phyloP scores from a whole-genome alignment of 345 rosid species.

The Schrenkiella parvula region DNA sequence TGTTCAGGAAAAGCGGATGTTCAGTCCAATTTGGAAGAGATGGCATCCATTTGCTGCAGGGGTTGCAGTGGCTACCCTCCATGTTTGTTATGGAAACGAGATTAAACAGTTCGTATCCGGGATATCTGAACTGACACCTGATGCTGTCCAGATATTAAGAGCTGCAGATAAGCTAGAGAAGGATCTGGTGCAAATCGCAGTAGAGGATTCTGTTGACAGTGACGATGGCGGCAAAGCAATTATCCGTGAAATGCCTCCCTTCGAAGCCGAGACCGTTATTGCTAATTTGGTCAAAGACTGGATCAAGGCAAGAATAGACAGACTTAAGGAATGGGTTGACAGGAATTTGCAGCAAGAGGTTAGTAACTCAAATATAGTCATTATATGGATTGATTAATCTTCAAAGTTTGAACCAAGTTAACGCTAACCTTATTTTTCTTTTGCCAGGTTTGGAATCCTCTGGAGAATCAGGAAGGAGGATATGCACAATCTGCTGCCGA shows the following conservation, averaged over 20 bases:
- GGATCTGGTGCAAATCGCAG: constrained; percentile 98
- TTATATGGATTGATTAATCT: neutral
- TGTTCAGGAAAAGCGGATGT: constrained; percentile 64
- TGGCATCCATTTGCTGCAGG: constrained; percentile 99
- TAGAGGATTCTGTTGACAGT: constrained; percentile 94
- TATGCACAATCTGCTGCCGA: constrained; percentile 79
- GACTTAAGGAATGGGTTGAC: constrained; percentile 88
- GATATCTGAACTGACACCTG: constrained; percentile 79
- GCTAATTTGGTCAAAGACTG: constrained; percentile 85
- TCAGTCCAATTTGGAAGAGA: constrained; percentile 87
- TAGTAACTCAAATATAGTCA: neutral
- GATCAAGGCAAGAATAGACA: constrained; percentile 75
- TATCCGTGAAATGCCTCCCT: constrained; percentile 98
- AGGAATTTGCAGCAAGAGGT: constrained; percentile 96
- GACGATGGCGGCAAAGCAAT: constrained; percentile 99
- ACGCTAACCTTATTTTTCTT: neutral
- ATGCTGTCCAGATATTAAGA: constrained; percentile 83
- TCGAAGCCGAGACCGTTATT: constrained; percentile 87
- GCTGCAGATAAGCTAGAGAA: constrained; percentile 95
- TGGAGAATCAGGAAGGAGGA: constrained; percentile 69
- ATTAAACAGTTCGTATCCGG: constrained; percentile 80
- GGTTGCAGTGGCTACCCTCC: constrained; percentile 96
- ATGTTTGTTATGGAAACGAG: constrained; percentile 92
- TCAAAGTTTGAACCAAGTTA: constrained; percentile 16
- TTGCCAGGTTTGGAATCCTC: constrained; percentile 65